phyloP scores from a whole-genome alignment of 345 rosid genomes.

The Theobroma cacao region DNA sequence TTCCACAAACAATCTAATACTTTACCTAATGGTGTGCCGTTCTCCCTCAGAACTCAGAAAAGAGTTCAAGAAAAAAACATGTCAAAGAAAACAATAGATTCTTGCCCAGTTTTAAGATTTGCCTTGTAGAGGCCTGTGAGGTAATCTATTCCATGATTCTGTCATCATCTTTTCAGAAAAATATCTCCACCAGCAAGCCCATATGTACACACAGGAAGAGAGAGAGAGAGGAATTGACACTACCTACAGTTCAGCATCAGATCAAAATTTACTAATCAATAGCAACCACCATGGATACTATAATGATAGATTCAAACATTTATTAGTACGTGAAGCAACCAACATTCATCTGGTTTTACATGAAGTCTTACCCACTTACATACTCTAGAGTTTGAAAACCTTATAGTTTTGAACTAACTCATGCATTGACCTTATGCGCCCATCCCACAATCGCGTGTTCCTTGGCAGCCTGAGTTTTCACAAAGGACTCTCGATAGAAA shows the following conservation, averaged over 20 bases:
- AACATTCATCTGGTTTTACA: neutral
- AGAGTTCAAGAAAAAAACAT: neutral
- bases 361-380: neutral
- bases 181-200: neutral
- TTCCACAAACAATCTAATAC: neutral
- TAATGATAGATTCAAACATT: neutral
- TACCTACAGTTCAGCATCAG: neutral
- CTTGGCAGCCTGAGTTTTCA: slow-evolving; percentile 59
- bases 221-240: neutral
- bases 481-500: slow-evolving; percentile 63
- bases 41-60: neutral
- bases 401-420: slow-evolving; percentile 28
- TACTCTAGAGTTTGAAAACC: slow-evolving; percentile 16
- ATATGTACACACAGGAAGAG: neutral
- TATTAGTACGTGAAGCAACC: neutral
- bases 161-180: neutral
- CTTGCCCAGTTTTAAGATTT: neutral
- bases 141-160: neutral
- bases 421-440: slow-evolving; percentile 76
- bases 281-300: neutral
- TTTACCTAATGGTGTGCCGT: neutral
- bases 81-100: neutral
- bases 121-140: neutral
- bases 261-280: neutral
- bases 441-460: slow-evolving; percentile 82